Evolutionary conservation across 164 flowering plant species (phyloP), one percentile per base, ranked within the genome.

Genomic region (Echeveria elegans): DNA sequence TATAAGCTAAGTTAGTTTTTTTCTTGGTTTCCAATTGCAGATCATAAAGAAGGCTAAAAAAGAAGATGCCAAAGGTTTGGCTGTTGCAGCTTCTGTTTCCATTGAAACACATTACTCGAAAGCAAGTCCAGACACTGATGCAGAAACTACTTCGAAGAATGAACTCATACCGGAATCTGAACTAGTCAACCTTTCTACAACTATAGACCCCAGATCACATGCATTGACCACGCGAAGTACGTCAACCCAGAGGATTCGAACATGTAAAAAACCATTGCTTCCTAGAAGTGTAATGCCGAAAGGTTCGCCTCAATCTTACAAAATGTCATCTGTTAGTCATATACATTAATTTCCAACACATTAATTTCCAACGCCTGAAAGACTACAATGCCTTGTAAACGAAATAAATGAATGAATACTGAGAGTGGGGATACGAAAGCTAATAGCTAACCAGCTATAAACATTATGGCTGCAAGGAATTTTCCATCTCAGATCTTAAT

Each of bases 1-100:
- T 63, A 58, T 65, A 29, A 34, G 30, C 48, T 19, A 52, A 36
- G 31, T 11, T 26, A 10, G 15, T 50, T 48, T 52, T 74, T 16
- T 3, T 43, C 18, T 14, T 43, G 47, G 16, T 43, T 2, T 43
- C 53, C 76, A 87, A 87, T 67, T 71, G 66, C 78, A 72, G 77
- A 75, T 60, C 50, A 47, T 43, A 70, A 86, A 77, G 75, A 81
- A 74, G 75, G 71, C 63, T 29, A 80, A 72, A 68, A 77, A 63
- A 45, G 75, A 69, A 38, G 73, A 65, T 56, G 50, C 65, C 26
- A 77, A 74, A 71, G 75, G 64, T 45, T 61, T 78, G 32, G 83
- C 77, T 79, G 76, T 78, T 71, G 72, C 66, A 34, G 77, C 79
- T 43, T 66, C 73, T 68, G 75, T 70, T 71, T 32, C 73, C 23